Conservation (phyloP, 495 filamentous ascomycete genomes). For the Penicillium egyptiacum region DNA sequence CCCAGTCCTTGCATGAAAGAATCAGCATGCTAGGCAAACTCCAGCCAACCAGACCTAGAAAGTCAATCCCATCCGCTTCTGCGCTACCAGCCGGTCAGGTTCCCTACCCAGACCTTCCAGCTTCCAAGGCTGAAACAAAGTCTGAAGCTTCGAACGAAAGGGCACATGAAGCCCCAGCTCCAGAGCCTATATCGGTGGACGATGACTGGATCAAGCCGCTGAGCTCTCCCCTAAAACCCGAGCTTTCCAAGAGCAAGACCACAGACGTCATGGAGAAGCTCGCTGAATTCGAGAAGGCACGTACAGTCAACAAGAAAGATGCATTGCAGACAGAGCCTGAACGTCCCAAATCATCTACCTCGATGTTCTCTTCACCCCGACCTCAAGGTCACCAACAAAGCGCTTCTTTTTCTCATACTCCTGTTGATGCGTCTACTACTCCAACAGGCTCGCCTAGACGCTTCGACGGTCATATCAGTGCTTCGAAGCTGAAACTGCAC, state of each 20-base stretch:
- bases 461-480: constrained; percentile 78
- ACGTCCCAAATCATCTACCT: constrained; percentile 48
- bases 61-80: constrained; percentile 60
- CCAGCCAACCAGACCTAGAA: constrained; percentile 67
- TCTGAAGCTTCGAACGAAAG: constrained; percentile 29
- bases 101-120: constrained; percentile 57
- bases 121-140: constrained; percentile 40
- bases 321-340: constrained; percentile 20
- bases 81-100: constrained; percentile 41
- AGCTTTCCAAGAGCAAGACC: constrained; percentile 56
- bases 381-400: constrained; percentile 56
- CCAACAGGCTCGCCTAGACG: constrained; percentile 70
- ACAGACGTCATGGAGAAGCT: constrained; percentile 61
- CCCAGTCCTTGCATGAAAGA: constrained; percentile 85
- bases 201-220: constrained; percentile 85
- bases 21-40: constrained; percentile 90
- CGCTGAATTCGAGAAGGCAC: constrained; percentile 17
- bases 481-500: constrained; percentile 83
- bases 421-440: constrained; percentile 54
- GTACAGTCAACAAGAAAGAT: constrained; percentile 15
- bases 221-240: constrained; percentile 44
- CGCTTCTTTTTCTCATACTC: constrained; percentile 62
- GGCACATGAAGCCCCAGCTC: constrained; percentile 23
- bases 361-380: constrained; percentile 49
- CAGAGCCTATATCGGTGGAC: constrained; percentile 49